These are phyloP conservation scores for Omphalotus guepiniiformis DNA, from an alignment of 768 basidiomycete genomes.

Conservation along the genomic window DNA sequence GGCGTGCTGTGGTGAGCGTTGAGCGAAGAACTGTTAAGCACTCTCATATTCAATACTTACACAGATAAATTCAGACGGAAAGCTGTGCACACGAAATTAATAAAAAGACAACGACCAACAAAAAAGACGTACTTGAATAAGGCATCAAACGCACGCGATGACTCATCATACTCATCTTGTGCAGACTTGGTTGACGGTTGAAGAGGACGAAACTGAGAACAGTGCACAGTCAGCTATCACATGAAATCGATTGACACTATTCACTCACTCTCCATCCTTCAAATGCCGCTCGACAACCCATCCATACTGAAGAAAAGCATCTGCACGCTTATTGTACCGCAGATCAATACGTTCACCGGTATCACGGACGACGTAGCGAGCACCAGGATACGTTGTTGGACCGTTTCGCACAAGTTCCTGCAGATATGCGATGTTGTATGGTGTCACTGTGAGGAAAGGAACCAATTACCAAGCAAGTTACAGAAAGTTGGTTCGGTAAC, in stretches of 20 bases:
- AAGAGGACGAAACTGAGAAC: constrained; percentile 77
- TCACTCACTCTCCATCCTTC: constrained; percentile 94
- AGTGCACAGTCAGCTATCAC: constrained; percentile 7
- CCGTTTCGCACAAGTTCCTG: constrained; percentile 95
- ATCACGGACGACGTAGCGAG: constrained; percentile 94
- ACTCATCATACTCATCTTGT: constrained; percentile 99
- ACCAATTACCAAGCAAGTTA: constrained; percentile 8
- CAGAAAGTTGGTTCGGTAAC: constrained; percentile 18
- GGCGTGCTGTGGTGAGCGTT: constrained; percentile 59
- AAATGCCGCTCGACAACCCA: constrained; percentile 98
- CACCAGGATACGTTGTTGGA: constrained; percentile 92
- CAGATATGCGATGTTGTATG: constrained; percentile 92
- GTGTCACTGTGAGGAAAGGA: constrained; percentile 64
- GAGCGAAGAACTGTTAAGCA: constrained; percentile 22
- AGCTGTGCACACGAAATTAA: constrained; percentile 41
- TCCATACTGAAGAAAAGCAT: constrained; percentile 93
- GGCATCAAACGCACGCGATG: constrained; percentile 97
- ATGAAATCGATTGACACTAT: background rate
- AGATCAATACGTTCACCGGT: constrained; percentile 97
- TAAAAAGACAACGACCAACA: constrained; percentile 6
- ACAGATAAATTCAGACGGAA: constrained; percentile 98
- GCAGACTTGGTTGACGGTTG: constrained; percentile 96
- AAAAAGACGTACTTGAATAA: constrained; percentile 78
- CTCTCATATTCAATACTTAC: constrained; percentile 49
- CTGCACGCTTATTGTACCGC: constrained; percentile 92